Conservation (phyloP, 2,329 filamentous ascomycete genomes). For the Exophiala viscosa region DNA sequence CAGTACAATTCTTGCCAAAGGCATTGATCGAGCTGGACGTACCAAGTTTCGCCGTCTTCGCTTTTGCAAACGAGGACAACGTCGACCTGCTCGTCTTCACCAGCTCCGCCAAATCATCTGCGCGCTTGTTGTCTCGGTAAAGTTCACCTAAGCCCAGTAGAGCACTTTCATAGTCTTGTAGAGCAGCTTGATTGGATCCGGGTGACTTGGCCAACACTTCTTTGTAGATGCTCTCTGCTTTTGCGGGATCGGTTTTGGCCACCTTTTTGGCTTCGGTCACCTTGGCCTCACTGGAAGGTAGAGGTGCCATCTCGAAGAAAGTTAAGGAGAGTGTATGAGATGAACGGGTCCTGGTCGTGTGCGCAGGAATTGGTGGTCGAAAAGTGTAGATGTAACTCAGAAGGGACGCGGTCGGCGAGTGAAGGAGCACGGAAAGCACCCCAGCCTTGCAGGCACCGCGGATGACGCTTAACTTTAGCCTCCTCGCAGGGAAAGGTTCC, state of each 20-base stretch:
- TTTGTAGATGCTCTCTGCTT: constrained; percentile 85
- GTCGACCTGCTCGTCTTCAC: constrained; percentile 86
- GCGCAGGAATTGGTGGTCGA: not conserved
- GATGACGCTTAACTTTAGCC: not conserved
- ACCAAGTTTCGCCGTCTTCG: constrained; percentile 98
- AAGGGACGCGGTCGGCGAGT: constrained; percentile 5
- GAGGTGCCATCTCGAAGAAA: constrained; percentile 44
- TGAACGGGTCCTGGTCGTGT: not conserved
- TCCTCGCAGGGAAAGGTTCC: not conserved
- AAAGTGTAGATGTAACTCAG: constrained; percentile 1
- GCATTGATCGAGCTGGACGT: constrained; percentile 30
- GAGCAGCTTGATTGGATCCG: constrained; percentile 76
- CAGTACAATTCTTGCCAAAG: constrained; percentile 1
- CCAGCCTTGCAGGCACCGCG: not conserved
- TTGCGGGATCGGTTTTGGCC: constrained; percentile 71
- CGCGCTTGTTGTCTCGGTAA: constrained; percentile 76
- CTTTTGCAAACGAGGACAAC: constrained; percentile 94
- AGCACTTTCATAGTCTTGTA: constrained; percentile 87
- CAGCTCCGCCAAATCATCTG: constrained; percentile 80
- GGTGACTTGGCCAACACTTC: constrained; percentile 83
- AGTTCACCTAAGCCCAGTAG: constrained; percentile 86
- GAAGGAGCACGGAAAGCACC: not conserved
- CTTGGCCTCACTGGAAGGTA: constrained; percentile 55
- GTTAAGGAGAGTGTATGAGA: not conserved
- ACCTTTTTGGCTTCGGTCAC: constrained; percentile 87